Conservation (phyloP, 106 monocot genomes). For the Dendrobium chrysotoxum region DNA sequence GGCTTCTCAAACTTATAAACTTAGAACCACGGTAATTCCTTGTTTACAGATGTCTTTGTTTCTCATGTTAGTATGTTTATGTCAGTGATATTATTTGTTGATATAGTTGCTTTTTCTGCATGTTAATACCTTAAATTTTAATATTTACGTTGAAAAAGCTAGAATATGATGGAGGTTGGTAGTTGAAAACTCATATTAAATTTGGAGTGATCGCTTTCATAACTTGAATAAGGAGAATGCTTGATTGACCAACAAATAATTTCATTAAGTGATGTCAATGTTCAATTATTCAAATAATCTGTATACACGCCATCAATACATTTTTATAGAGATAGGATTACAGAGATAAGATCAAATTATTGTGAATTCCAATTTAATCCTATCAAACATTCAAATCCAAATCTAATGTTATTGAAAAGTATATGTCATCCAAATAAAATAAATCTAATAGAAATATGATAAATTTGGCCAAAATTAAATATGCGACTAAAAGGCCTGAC, state of each 20-base stretch:
- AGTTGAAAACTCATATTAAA: background rate
- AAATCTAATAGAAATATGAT: background rate
- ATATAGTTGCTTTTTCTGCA: background rate
- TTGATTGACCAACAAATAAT: background rate
- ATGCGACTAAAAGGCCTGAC: background rate
- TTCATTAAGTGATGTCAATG: background rate
- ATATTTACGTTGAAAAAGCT: background rate
- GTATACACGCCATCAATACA: background rate
- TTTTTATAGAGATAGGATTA: background rate
- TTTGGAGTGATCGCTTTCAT: background rate
- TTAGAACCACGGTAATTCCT: slow-evolving; percentile 64
- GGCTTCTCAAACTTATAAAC: slow-evolving; percentile 57
- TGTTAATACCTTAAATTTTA: background rate
- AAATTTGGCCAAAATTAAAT: background rate
- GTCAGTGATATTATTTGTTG: background rate
- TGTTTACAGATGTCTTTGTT: background rate
- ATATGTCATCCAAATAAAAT: background rate
- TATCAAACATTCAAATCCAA: background rate
- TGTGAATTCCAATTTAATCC: background rate
- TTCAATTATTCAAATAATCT: background rate
- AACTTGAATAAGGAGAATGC: too few species aligned
- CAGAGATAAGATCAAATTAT: background rate
- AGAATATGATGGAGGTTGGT: background rate
- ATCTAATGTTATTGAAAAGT: background rate
- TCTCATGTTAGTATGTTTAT: background rate